A percentile compares a stretch with the other conserved stretches of the same genome.
These are phyloP conservation scores for Chrysosporium queenslandicum DNA, from an alignment of 2,329 filamentous ascomycete species.

Conservation along the genomic window DNA sequence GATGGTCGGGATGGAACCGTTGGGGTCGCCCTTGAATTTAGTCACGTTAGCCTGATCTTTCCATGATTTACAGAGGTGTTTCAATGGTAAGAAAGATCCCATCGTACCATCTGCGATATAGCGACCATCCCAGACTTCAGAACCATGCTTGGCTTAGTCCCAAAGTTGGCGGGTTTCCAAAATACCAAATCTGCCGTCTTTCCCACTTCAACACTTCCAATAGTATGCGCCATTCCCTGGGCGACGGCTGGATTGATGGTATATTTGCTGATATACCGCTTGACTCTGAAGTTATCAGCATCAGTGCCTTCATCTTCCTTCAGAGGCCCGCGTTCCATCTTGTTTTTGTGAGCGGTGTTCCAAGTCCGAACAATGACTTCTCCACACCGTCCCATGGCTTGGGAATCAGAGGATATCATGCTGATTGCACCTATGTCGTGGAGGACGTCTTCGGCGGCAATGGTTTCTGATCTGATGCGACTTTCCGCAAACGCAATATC, in stretches of 20 bases:
- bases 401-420: conserved; percentile 94
- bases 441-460: conserved; percentile 89
- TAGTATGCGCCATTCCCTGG: conserved; percentile 77
- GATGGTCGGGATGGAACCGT: conserved; percentile 76
- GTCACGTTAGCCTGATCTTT: conserved; percentile 3
- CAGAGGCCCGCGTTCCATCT: conserved; percentile 66
- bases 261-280: conserved; percentile 89
- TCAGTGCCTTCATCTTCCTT: conserved; percentile 67
- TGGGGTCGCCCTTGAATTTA: conserved; percentile 58
- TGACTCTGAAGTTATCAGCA: conserved; percentile 85
- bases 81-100: background rate
- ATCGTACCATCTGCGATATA: conserved; percentile 67
- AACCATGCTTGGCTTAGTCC: conserved; percentile 69
- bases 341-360: conserved; percentile 98
- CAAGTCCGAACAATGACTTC: conserved; percentile 89
- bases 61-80: background rate
- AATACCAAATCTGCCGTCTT: conserved; percentile 83
- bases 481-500: conserved; percentile 93
- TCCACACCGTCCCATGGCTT: conserved; percentile 93
- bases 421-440: conserved; percentile 91
- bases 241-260: conserved; percentile 88
- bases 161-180: conserved; percentile 79
- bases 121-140: conserved; percentile 83
- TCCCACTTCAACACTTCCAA: conserved; percentile 79
- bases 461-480: conserved; percentile 89